phyloP scores from a whole-genome alignment of 352 stramenopile species.

The Phytophthora capsici region DNA sequence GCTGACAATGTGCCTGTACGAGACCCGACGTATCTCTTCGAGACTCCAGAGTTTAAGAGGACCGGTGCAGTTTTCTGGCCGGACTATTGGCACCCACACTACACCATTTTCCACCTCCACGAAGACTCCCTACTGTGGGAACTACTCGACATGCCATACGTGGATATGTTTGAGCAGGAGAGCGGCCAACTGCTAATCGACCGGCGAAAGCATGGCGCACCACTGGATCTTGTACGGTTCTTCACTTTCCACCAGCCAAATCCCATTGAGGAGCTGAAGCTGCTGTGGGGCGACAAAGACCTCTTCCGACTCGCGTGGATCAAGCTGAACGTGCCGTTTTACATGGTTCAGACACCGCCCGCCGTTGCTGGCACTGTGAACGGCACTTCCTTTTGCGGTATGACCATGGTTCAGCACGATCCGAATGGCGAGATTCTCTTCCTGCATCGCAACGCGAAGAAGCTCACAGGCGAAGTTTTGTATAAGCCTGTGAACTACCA shows the following conservation, averaged over 20 bases:
- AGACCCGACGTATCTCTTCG: constrained; percentile 58
- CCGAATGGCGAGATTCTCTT: constrained; percentile 42
- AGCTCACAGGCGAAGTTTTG: constrained; percentile 42
- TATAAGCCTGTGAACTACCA: too few relatives aligned
- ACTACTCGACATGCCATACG: constrained; percentile 44
- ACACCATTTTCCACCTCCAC: constrained; percentile 66
- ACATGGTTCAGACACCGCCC: constrained; percentile 55
- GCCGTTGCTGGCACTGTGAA: constrained; percentile 39
- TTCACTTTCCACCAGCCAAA: constrained; percentile 51
- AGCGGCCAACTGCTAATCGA: constrained; percentile 62
- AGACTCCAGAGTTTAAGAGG: constrained; percentile 38
- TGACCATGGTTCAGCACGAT: constrained; percentile 55
- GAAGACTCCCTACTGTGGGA: constrained; percentile 55
- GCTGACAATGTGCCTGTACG: constrained; percentile 55
- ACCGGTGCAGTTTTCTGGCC: constrained; percentile 48
- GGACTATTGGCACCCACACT: constrained; percentile 25
- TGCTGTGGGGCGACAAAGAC: constrained; percentile 63
- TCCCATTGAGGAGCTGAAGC: constrained; percentile 45
- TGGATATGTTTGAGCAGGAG: constrained; percentile 72
- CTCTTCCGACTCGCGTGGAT: constrained; percentile 64
- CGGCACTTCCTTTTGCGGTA: constrained; percentile 50
- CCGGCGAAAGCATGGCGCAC: constrained; percentile 30
- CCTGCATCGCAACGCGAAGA: constrained; percentile 54
- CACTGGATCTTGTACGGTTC: constrained; percentile 43
- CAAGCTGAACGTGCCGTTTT: constrained; percentile 44